These are phyloP conservation scores for Lactarius indigo DNA, from an alignment of 768 basidiomycete species.

Conservation along the genomic window DNA sequence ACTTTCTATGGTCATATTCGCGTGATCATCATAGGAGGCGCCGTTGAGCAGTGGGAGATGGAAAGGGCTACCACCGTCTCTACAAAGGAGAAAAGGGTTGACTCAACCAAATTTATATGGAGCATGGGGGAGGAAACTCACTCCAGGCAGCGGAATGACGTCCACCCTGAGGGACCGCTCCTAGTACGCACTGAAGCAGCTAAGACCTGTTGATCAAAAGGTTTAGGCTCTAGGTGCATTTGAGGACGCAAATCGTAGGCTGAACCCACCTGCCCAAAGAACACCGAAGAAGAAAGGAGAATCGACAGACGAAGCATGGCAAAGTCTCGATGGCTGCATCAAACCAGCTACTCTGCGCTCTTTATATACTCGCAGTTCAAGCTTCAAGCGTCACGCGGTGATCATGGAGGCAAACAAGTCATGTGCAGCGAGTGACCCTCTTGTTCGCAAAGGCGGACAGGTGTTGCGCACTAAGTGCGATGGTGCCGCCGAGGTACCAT, in stretches of 20 bases:
- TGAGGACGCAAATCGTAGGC: neutral
- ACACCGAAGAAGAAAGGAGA: neutral
- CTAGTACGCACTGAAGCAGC: neutral
- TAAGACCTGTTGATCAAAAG: neutral
- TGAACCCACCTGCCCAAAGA: neutral
- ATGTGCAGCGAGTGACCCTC: no score
- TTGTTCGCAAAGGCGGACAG: no score
- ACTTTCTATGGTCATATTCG: constrained; percentile 56
- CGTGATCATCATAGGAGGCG: constrained; percentile 42
- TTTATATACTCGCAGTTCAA: neutral
- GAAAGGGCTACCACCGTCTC: neutral
- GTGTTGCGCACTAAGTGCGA: no score
- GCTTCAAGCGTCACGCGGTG: neutral
- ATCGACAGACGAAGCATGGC: neutral
- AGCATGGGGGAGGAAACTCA: neutral
- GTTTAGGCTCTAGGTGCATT: neutral
- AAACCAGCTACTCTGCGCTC: neutral
- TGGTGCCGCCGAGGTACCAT: no score
- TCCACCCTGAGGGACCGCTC: neutral
- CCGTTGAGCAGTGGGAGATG: constrained; percentile 42
- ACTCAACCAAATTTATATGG: no score
- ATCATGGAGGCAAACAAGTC: neutral
- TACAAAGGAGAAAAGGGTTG: neutral
- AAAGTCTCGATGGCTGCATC: neutral
- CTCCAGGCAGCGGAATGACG: neutral